Conservation (phyloP, 305 asterid species). For the Vinca major region DNA sequence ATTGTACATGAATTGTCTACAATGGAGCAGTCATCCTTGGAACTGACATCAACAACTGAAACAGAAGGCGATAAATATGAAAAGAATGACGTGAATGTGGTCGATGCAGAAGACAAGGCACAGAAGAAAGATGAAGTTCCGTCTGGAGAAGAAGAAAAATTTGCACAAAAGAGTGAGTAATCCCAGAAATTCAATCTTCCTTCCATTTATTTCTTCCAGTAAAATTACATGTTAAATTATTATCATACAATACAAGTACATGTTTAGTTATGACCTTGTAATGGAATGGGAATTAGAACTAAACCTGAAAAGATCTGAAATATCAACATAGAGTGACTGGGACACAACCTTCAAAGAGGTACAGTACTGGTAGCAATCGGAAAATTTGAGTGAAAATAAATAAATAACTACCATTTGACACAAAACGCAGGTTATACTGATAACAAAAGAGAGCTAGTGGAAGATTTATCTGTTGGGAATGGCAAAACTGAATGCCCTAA, state of each 20-base stretch:
- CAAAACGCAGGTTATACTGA: too few species aligned
- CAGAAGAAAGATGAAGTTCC: background rate
- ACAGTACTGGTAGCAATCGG: too few species aligned
- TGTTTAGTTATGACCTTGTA: background rate
- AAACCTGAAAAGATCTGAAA: background rate
- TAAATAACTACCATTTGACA: too few species aligned
- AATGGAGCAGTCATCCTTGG: background rate
- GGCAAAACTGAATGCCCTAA: background rate
- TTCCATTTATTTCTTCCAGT: background rate
- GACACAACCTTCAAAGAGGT: too few species aligned
- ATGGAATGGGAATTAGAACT: background rate
- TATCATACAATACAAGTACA: background rate
- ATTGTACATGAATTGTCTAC: background rate
- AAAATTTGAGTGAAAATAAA: too few species aligned
- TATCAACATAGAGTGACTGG: too few species aligned
- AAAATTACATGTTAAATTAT: background rate
- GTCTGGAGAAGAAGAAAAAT: conserved; percentile 2
- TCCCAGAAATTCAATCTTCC: background rate
- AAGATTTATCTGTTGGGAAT: background rate
- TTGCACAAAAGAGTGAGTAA: background rate
- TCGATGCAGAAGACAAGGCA: background rate
- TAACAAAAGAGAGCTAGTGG: background rate
- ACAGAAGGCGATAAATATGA: conserved; percentile 1
- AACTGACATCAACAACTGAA: conserved; percentile 9
- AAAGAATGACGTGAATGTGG: background rate